A percentile compares a stretch with the other conserved stretches of the same genome.
Evolutionary conservation across 1,284 basidiomycete species (phyloP).

Genomic region (Leccinum pachyderme): DNA sequence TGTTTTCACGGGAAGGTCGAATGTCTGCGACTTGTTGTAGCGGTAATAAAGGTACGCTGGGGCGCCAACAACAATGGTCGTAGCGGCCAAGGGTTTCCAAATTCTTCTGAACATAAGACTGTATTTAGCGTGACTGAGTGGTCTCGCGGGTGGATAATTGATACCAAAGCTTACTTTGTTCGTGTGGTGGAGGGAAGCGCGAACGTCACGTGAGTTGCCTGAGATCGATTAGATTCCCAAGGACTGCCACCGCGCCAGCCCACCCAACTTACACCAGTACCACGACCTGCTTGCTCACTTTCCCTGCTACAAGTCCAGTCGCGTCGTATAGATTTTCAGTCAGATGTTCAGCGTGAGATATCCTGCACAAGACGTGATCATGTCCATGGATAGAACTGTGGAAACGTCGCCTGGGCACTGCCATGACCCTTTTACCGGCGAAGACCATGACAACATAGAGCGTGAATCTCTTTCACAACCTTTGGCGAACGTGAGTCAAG

Average conservation of each 20-base stretch:
- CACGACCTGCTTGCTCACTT: conserved; percentile 21
- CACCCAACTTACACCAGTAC: conserved; percentile 23
- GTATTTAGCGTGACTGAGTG: not conserved
- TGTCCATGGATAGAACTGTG: conserved; percentile 4
- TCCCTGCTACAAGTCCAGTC: conserved; percentile 1
- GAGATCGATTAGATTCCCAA: conserved; percentile 30
- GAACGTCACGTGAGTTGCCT: conserved; percentile 21
- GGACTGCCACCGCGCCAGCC: conserved; percentile 11
- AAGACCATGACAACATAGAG: conserved; percentile 14
- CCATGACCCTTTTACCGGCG: not conserved
- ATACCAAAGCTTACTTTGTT: not conserved
- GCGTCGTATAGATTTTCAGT: not conserved
- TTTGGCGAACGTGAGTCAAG: conserved; percentile 30
- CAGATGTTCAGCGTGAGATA: conserved; percentile 18
- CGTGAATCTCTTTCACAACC: conserved; percentile 23
- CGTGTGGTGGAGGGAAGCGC: not conserved
- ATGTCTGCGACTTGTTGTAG: conserved; percentile 41
- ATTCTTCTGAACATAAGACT: conserved; percentile 54
- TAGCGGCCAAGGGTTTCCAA: conserved; percentile 56
- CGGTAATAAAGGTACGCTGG: conserved; percentile 45
- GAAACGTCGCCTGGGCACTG: conserved; percentile 2
- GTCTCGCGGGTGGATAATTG: not conserved
- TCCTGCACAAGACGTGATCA: conserved; percentile 4
- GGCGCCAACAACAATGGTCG: conserved; percentile 40
- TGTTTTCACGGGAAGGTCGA: conserved; percentile 55